Percentiles rank a stretch among this genome's conserved stretches.
phyloP scores from a whole-genome alignment of 2,329 filamentous ascomycete genomes.

The Aspergillus tanneri region DNA sequence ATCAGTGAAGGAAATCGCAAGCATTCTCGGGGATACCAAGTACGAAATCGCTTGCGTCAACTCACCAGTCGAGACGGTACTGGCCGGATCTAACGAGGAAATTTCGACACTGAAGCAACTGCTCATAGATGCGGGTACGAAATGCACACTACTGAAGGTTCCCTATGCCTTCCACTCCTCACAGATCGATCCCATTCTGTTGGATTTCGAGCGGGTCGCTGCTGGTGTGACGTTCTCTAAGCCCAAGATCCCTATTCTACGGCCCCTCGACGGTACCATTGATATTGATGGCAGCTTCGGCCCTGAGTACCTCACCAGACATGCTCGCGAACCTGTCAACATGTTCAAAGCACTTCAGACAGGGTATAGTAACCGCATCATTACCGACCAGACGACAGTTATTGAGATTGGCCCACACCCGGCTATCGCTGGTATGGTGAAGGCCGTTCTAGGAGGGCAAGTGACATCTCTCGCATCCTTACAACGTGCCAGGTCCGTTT shows the following conservation, averaged over 20 bases:
- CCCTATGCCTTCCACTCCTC: conserved; percentile 50
- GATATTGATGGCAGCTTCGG: too few species aligned
- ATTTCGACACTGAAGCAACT: conserved; percentile 40
- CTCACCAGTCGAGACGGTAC: conserved; percentile 43
- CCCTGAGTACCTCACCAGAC: too few species aligned
- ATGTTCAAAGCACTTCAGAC: too few species aligned
- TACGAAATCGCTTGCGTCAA: conserved; percentile 45
- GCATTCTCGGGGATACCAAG: conserved; percentile 33
- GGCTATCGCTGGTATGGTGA: too few species aligned
- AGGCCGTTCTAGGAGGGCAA: too few species aligned
- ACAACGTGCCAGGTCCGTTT: conserved; percentile 44
- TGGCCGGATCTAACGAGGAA: conserved; percentile 39
- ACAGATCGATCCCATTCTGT: conserved; percentile 48
- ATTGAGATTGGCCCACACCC: too few species aligned
- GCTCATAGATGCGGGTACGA: conserved; percentile 37
- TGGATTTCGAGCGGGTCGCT: conserved; percentile 39
- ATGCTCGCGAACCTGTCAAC: too few species aligned
- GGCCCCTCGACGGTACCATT: too few species aligned
- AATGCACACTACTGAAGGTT: conserved; percentile 43
- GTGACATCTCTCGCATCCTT: conserved; percentile 47
- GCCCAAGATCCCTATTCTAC: too few species aligned
- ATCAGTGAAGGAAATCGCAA: too few species aligned
- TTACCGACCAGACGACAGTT: too few species aligned
- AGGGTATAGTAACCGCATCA: too few species aligned
- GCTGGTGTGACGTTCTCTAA: conserved; percentile 48